A percentile compares a stretch with the other conserved stretches of the same genome.
These are phyloP conservation scores for Geranium incanum DNA, from an alignment of 441 rosid species.

Conservation along the genomic window DNA sequence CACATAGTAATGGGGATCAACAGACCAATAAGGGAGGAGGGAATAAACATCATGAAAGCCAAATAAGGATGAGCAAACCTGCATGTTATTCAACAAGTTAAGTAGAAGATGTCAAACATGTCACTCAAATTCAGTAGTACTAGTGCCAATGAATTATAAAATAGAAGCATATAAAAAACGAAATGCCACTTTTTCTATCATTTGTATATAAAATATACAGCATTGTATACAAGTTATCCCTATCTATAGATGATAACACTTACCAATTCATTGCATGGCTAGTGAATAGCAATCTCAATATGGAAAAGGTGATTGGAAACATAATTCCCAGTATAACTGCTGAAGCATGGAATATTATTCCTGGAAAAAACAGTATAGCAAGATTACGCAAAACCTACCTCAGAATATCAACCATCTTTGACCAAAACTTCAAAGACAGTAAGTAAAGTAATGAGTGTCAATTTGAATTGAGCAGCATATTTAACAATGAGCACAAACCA, in stretches of 20 bases:
- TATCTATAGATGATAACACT: conserved; percentile 23
- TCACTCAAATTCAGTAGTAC: conserved; percentile 8
- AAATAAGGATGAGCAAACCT: conserved; percentile 92
- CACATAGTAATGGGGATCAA: conserved; percentile 62
- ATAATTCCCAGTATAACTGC: conserved; percentile 64
- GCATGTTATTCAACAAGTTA: conserved; percentile 29
- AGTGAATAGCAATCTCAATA: conserved; percentile 62
- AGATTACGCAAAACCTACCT: conserved; percentile 14
- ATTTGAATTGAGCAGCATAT: conserved; percentile 1
- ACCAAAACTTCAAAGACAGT: conserved; percentile 8
- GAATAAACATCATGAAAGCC: conserved; percentile 83
- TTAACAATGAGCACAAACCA: conserved; percentile 12
- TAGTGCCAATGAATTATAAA: conserved; percentile 1
- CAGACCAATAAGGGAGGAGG: conserved; percentile 73
- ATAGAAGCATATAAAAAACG: neutral
- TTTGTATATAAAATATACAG: neutral
- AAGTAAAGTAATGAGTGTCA: conserved; percentile 4
- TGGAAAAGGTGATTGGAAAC: conserved; percentile 60
- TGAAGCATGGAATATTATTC: conserved; percentile 55
- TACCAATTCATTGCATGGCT: conserved; percentile 87
- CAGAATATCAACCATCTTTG: conserved; percentile 4
- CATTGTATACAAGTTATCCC: neutral
- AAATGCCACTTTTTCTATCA: neutral
- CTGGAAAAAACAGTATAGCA: conserved; percentile 32
- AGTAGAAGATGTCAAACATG: neutral